Evolutionary conservation across 495 filamentous ascomycete genomes (phyloP).

Genomic region (Aspergillus bridgeri): DNA sequence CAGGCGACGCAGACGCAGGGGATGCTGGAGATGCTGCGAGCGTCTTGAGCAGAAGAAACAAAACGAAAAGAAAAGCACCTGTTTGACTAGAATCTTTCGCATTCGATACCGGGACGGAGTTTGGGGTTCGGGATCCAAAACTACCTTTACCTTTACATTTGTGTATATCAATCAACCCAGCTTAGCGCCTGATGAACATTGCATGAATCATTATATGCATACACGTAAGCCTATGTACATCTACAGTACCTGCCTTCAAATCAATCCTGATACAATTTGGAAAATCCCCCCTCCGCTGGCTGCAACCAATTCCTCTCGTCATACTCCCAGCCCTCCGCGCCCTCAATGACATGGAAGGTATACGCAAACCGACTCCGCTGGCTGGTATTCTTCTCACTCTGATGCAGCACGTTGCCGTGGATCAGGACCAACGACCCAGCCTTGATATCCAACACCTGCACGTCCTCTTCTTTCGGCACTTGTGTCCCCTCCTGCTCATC

Average conservation of each 20-base stretch:
- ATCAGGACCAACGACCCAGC: conserved; percentile 88
- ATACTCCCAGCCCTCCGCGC: conserved; percentile 65
- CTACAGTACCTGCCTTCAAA: background rate
- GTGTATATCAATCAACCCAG: conserved; percentile 3
- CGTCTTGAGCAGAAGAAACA: conserved; percentile 17
- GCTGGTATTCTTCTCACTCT: conserved; percentile 90
- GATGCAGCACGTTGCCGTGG: conserved; percentile 93
- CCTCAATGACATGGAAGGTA: conserved; percentile 96
- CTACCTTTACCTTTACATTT: conserved; percentile 6
- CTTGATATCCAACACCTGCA: conserved; percentile 75
- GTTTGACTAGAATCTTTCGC: conserved; percentile 12
- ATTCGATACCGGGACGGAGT: conserved; percentile 24
- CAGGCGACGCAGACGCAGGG: conserved; percentile 72
- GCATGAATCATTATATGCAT: conserved; percentile 1
- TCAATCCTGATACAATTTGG: conserved; percentile 49
- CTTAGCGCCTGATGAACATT: conserved; percentile 10
- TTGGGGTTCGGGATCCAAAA: conserved; percentile 11
- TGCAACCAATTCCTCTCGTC: conserved; percentile 92
- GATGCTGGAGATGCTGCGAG: conserved; percentile 75
- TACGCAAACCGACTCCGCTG: conserved; percentile 87
- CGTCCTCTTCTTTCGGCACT: conserved; percentile 48
- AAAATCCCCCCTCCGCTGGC: conserved; percentile 73
- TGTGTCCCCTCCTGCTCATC: conserved; percentile 25
- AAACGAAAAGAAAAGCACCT: conserved; percentile 4
- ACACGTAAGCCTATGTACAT: background rate